These are phyloP conservation scores for Fusarium newnesense DNA, from an alignment of 2,329 filamentous ascomycete genomes.

Conservation along the genomic window DNA sequence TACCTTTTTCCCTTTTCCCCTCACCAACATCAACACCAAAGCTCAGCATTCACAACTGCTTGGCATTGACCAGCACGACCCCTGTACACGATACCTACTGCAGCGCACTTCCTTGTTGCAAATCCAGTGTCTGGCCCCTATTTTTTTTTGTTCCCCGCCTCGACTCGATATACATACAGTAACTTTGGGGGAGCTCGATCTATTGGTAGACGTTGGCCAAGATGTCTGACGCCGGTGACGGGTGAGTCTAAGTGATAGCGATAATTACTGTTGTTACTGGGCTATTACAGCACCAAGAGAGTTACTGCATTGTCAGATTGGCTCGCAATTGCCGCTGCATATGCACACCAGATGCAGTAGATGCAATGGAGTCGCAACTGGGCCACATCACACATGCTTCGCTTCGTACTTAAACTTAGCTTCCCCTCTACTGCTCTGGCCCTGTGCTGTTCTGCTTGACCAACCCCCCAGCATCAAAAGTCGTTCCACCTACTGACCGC, in stretches of 20 bases:
- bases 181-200: background rate
- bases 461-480: slow-evolving; percentile 34
- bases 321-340: slow-evolving; percentile 20
- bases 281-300: background rate
- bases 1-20: background rate
- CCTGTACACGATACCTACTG: slow-evolving; percentile 12
- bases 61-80: slow-evolving; percentile 20
- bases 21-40: slow-evolving; percentile 14
- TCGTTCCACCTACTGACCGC: slow-evolving; percentile 46
- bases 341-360: slow-evolving; percentile 20
- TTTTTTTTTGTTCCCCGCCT: slow-evolving; percentile 29
- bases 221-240: slow-evolving; percentile 43
- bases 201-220: slow-evolving; percentile 28
- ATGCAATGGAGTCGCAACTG: slow-evolving; percentile 22
- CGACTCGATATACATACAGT: background rate
- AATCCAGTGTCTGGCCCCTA: slow-evolving; percentile 33
- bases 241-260: slow-evolving; percentile 31
- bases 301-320: slow-evolving; percentile 5
- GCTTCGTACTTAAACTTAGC: slow-evolving; percentile 31
- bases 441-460: slow-evolving; percentile 23
- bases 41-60: slow-evolving; percentile 3
- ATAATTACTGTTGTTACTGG: background rate
- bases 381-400: slow-evolving; percentile 35
- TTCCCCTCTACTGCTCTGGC: slow-evolving; percentile 12
- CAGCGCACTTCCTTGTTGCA: slow-evolving; percentile 23